Evolutionary conservation across 768 basidiomycete genomes (phyloP).

Genomic region (Polyporus arcularius): DNA sequence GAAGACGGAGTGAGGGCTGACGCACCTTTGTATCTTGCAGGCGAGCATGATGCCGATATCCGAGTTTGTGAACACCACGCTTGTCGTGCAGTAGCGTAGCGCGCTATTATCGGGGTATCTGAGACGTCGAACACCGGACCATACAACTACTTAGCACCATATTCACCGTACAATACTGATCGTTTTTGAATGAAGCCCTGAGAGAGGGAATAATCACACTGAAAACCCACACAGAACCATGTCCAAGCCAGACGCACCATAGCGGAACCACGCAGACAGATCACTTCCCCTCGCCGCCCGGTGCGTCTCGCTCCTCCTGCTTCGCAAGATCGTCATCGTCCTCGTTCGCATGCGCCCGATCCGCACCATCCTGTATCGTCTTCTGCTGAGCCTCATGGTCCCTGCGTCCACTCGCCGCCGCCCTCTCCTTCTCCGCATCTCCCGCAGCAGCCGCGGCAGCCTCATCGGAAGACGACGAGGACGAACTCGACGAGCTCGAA

Average conservation of each 20-base stretch:
- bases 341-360: slow-evolving; percentile 23
- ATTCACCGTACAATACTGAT: too few species aligned
- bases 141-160: too few species aligned
- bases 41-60: slow-evolving; percentile 18
- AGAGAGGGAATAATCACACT: too few species aligned
- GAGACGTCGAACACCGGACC: not conserved
- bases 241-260: too few species aligned
- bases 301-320: slow-evolving; percentile 14
- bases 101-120: not conserved
- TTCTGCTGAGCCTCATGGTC: slow-evolving; percentile 19
- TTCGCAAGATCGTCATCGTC: slow-evolving; percentile 23
- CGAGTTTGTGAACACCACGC: slow-evolving; percentile 20
- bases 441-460: slow-evolving; percentile 11
- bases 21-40: slow-evolving; percentile 1
- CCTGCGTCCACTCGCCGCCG: not conserved
- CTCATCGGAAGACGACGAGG: slow-evolving; percentile 5
- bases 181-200: too few species aligned
- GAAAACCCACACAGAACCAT: too few species aligned
- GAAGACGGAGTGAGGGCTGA: too few species aligned
- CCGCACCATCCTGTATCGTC: slow-evolving; percentile 22
- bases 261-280: too few species aligned
- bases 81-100: slow-evolving; percentile 15
- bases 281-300: not conserved
- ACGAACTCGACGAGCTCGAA: slow-evolving; percentile 11
- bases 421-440: slow-evolving; percentile 11